These are phyloP conservation scores for Eucalyptus melliodora DNA, from an alignment of 345 rosid genomes.

Conservation along the genomic window DNA sequence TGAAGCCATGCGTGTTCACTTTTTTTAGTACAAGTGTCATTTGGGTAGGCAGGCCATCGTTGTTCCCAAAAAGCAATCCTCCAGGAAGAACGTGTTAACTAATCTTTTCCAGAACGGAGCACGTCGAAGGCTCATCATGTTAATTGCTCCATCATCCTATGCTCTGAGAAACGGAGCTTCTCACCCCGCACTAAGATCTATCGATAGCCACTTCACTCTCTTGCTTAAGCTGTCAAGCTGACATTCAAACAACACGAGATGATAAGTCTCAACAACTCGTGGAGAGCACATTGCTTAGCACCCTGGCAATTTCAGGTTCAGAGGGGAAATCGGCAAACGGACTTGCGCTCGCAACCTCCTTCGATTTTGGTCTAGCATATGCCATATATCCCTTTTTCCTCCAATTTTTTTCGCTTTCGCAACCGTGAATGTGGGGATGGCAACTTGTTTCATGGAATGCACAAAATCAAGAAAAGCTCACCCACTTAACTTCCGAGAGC, in stretches of 20 bases:
- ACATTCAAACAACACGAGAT: background rate
- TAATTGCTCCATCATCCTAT: background rate
- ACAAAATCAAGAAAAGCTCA: background rate
- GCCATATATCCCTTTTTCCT: background rate
- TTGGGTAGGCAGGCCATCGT: background rate
- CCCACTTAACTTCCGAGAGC: background rate
- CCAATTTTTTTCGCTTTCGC: background rate
- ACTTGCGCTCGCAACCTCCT: background rate
- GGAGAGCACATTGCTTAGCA: background rate
- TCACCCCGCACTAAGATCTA: background rate
- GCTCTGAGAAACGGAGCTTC: background rate
- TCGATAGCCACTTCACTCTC: background rate
- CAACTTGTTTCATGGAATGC: background rate
- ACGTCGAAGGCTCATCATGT: background rate
- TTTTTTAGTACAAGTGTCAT: background rate
- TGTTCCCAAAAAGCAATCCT: background rate
- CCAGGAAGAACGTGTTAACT: background rate
- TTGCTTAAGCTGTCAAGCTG: background rate
- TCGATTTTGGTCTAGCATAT: background rate
- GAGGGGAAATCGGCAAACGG: background rate
- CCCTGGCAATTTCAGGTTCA: background rate
- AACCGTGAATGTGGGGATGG: background rate
- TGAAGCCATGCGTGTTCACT: background rate
- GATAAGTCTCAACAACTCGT: background rate
- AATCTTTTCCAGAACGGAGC: background rate